phyloP scores from a whole-genome alignment of 306 rosid genomes.

The Amphicarpaea edgeworthii region DNA sequence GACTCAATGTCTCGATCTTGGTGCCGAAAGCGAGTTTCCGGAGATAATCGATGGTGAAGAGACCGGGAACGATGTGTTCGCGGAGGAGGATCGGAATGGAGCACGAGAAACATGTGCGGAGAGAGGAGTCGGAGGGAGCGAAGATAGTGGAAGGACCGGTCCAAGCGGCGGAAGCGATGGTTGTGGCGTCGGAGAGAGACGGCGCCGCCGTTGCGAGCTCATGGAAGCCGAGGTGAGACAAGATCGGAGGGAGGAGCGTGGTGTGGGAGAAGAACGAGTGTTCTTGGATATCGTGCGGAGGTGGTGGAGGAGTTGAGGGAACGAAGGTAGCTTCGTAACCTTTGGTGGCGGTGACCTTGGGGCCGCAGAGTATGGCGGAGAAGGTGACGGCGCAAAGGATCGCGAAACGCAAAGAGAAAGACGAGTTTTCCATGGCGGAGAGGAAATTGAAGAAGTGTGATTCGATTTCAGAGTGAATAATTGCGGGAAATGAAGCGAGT shows the following conservation, averaged over 20 bases:
- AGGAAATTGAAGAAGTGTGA: neutral
- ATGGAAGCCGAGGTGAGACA: slow-evolving; percentile 73
- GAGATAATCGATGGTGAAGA: slow-evolving; percentile 67
- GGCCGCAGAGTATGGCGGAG: slow-evolving; percentile 39
- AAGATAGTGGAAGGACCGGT: slow-evolving; percentile 73
- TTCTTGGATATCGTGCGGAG: slow-evolving; percentile 57
- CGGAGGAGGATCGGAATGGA: slow-evolving; percentile 67
- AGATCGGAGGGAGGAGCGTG: slow-evolving; percentile 65
- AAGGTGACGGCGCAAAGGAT: slow-evolving; percentile 27
- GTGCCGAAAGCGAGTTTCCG: slow-evolving; percentile 70
- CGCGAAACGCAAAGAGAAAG: slow-evolving; percentile 44
- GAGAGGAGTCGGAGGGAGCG: slow-evolving; percentile 70
- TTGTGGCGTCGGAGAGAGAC: slow-evolving; percentile 55
- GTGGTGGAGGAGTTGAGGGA: slow-evolving; percentile 37
- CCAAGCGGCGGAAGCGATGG: slow-evolving; percentile 52
- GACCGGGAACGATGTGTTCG: slow-evolving; percentile 73
- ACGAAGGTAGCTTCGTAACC: slow-evolving; percentile 48
- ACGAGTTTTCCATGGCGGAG: slow-evolving; percentile 53
- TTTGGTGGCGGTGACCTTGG: slow-evolving; percentile 44
- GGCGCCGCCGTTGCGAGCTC: slow-evolving; percentile 71
- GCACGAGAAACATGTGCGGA: slow-evolving; percentile 67
- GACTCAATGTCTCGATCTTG: slow-evolving; percentile 72
- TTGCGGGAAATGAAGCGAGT: slow-evolving; percentile 32
- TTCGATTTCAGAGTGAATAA: slow-evolving; percentile 39
- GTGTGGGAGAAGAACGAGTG: slow-evolving; percentile 67